These are phyloP conservation scores for Pythium oligandrum DNA, from an alignment of 352 stramenopile species.

Conservation along the genomic window DNA sequence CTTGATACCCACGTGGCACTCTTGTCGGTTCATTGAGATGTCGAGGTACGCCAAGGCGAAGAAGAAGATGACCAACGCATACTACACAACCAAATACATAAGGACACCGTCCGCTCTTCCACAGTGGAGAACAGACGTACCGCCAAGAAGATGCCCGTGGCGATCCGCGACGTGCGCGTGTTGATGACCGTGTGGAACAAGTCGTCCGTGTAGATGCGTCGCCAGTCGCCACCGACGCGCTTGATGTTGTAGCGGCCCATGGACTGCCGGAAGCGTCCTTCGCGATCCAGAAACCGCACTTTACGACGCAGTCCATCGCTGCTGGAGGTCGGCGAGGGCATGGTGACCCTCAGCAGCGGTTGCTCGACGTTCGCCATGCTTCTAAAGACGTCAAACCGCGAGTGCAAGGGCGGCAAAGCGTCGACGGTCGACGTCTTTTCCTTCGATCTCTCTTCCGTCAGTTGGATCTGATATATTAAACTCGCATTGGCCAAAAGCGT, in stretches of 20 bases:
- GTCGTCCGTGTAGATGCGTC: conserved; percentile 80
- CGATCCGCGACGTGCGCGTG: conserved; percentile 75
- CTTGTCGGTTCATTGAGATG: conserved; percentile 48
- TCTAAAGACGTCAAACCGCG: too few relatives aligned
- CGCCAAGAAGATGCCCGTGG: conserved; percentile 70
- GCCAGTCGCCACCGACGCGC: conserved; percentile 73
- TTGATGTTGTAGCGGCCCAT: conserved; percentile 64
- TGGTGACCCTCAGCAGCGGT: conserved; percentile 26
- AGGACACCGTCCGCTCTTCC: neutral
- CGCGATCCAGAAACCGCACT: conserved; percentile 58
- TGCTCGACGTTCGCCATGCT: conserved; percentile 21
- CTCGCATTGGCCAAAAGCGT: too few relatives aligned
- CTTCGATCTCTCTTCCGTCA: neutral
- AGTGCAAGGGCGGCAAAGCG: neutral
- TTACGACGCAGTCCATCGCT: conserved; percentile 2
- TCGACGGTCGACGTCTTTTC: conserved; percentile 1
- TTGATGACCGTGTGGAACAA: conserved; percentile 87
- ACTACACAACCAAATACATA: conserved; percentile 28
- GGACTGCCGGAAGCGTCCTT: conserved; percentile 64
- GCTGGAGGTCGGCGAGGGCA: conserved; percentile 1
- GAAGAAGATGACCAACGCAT: conserved; percentile 75
- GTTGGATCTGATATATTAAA: too few relatives aligned
- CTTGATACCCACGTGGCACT: conserved; percentile 69
- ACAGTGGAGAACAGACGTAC: conserved; percentile 25
- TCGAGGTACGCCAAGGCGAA: conserved; percentile 75